Percentiles rank a stretch among this genome's conserved stretches.
These are phyloP conservation scores for Chrysosphaeria jannelii DNA, from an alignment of 2,329 filamentous ascomycete species.

Conservation along the genomic window DNA sequence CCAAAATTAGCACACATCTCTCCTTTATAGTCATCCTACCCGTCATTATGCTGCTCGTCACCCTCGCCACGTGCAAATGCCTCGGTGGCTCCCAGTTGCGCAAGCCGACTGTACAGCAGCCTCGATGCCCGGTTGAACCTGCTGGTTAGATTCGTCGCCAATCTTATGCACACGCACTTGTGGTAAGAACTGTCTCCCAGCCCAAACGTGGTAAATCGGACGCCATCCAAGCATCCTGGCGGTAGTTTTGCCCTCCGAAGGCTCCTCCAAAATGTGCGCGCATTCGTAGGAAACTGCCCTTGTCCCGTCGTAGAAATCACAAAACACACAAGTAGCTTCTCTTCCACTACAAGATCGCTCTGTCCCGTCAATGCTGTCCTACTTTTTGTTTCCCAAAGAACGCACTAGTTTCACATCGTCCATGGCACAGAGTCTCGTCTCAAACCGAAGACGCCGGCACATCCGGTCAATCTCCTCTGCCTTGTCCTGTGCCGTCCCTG, in stretches of 20 bases:
- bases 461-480: constrained; percentile 56
- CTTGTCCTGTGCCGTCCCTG: constrained; percentile 74
- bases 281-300: constrained; percentile 72
- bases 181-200: constrained; percentile 85
- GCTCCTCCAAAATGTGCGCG: constrained; percentile 55
- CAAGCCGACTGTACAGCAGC: constrained; percentile 58
- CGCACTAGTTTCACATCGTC: constrained; percentile 47
- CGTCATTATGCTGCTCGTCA: constrained; percentile 81
- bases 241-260: constrained; percentile 53
- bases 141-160: too few species aligned
- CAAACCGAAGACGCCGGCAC: constrained; percentile 50
- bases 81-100: constrained; percentile 53
- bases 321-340: constrained; percentile 35
- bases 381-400: constrained; percentile 3
- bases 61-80: constrained; percentile 59
- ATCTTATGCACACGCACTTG: constrained; percentile 37
- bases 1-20: neutral
- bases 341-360: too few species aligned
- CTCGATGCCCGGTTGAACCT: constrained; percentile 84
- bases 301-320: constrained; percentile 81
- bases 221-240: constrained; percentile 30
- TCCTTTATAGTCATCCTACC: constrained; percentile 19
- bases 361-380: too few species aligned
- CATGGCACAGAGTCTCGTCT: constrained; percentile 45
- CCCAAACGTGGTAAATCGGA: constrained; percentile 65